Evolutionary conservation across 192 early-diverging fungal species (phyloP).

Genomic region (Umbelopsis ramanniana): DNA sequence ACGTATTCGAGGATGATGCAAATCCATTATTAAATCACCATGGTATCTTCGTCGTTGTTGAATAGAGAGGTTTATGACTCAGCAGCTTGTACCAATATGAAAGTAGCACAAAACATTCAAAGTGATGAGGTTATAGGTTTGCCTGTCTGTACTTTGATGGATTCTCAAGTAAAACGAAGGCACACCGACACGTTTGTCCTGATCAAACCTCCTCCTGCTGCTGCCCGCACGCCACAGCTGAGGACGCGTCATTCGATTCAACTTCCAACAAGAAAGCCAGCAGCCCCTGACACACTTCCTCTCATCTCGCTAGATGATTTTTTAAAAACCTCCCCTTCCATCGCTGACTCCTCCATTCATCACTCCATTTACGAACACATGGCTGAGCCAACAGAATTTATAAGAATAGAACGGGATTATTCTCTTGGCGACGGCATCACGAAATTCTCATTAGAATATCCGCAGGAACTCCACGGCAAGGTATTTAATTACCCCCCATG

Average conservation of each 20-base stretch:
- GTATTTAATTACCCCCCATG: slow-evolving; percentile 15
- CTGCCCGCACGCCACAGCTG: slow-evolving; percentile 9
- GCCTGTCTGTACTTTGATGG: slow-evolving; percentile 4
- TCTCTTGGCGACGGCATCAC: slow-evolving; percentile 45
- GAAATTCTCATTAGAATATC: slow-evolving; percentile 35
- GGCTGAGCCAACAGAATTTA: slow-evolving; percentile 21
- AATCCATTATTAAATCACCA: no score
- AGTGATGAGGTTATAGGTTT: neutral
- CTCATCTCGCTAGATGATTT: slow-evolving; percentile 21
- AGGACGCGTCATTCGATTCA: slow-evolving; percentile 19
- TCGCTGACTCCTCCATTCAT: slow-evolving; percentile 7
- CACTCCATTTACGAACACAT: neutral
- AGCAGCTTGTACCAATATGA: neutral
- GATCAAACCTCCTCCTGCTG: neutral
- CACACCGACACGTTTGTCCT: slow-evolving; percentile 12
- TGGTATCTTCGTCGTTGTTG: no score
- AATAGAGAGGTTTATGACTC: neutral
- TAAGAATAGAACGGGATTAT: slow-evolving; percentile 44
- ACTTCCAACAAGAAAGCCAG: slow-evolving; percentile 18
- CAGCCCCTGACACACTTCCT: slow-evolving; percentile 20
- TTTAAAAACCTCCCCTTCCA: slow-evolving; percentile 16
- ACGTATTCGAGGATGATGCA: no score
- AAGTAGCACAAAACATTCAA: slow-evolving; percentile 5
- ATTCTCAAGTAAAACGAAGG: slow-evolving; percentile 11
- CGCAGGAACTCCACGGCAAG: slow-evolving; percentile 29